phyloP scores from a whole-genome alignment of 164 flowering plant genomes.

The Macadamia tetraphylla region DNA sequence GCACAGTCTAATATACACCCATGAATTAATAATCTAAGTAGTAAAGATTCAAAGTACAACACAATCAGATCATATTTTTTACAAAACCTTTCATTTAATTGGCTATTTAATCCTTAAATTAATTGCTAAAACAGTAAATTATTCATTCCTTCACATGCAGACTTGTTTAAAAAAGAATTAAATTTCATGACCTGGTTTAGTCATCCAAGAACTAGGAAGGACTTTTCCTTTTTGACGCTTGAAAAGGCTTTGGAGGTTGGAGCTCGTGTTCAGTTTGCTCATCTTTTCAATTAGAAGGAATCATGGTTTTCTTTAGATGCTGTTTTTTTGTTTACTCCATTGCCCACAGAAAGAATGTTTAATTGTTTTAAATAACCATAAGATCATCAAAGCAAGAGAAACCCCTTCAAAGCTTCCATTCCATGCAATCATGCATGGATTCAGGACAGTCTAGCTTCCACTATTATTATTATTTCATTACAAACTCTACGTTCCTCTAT shows the following conservation, averaged over 20 bases:
- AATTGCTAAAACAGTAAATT: conserved; percentile 9
- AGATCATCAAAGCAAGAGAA: neutral
- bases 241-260: conserved; percentile 19
- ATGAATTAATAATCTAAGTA: too few relatives aligned
- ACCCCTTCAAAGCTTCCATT: conserved; percentile 10
- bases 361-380: neutral
- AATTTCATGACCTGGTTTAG: too few relatives aligned
- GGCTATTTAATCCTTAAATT: conserved; percentile 17
- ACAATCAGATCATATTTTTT: too few relatives aligned
- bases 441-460: neutral
- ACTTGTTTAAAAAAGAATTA: neutral
- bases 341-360: neutral
- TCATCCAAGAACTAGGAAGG: neutral
- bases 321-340: conserved; percentile 9
- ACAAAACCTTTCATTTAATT: conserved; percentile 8
- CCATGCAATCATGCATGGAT: conserved; percentile 12
- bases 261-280: neutral
- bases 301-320: conserved; percentile 11
- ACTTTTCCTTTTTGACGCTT: conserved; percentile 7
- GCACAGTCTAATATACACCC: too few relatives aligned
- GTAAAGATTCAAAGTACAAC: too few relatives aligned
- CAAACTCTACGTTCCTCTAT: too few relatives aligned
- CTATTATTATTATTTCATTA: too few relatives aligned
- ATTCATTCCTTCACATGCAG: conserved; percentile 29
- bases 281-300: conserved; percentile 1